phyloP scores from a whole-genome alignment of 768 basidiomycete species.

The Leucocoprinus birnbaumii region DNA sequence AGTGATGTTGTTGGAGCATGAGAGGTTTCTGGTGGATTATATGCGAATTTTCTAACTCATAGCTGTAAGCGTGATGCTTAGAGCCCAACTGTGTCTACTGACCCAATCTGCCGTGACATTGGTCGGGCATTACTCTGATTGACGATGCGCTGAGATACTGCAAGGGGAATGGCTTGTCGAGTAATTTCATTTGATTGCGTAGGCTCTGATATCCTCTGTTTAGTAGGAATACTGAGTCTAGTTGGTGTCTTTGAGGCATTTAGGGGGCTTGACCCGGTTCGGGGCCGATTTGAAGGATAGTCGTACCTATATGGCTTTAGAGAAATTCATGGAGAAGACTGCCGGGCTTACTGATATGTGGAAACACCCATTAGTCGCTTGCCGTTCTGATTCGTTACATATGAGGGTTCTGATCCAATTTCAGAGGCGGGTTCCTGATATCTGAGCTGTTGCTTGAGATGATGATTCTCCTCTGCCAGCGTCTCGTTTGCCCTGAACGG shows the following conservation, averaged over 20 bases:
- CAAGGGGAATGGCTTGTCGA: conserved; percentile 1
- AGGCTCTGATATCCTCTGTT: conserved; percentile 49
- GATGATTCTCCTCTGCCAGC: conserved; percentile 47
- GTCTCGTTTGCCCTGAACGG: conserved; percentile 45
- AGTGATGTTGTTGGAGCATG: conserved; percentile 36
- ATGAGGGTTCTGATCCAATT: conserved; percentile 26
- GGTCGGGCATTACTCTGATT: conserved; percentile 27
- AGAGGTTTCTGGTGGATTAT: conserved; percentile 44
- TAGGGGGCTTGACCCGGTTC: conserved; percentile 19
- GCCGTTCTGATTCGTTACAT: conserved; percentile 50
- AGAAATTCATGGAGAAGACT: neutral
- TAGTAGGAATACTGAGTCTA: conserved; percentile 65
- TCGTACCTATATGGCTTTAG: conserved; percentile 17
- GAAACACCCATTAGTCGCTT: conserved; percentile 56
- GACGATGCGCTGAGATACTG: neutral
- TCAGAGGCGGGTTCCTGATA: conserved; percentile 21
- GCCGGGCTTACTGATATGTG: conserved; percentile 19
- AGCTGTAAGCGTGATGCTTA: conserved; percentile 20
- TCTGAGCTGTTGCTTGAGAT: conserved; percentile 36
- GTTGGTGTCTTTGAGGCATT: conserved; percentile 45
- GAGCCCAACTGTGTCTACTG: neutral
- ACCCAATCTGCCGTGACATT: conserved; percentile 29
- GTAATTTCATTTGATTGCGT: conserved; percentile 24
- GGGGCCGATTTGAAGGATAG: conserved; percentile 22
- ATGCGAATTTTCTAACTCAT: conserved; percentile 62